Percentiles rank a stretch among this genome's conserved stretches.
These are phyloP conservation scores for Omphalea diandra DNA, from an alignment of 441 rosid species.

Conservation along the genomic window DNA sequence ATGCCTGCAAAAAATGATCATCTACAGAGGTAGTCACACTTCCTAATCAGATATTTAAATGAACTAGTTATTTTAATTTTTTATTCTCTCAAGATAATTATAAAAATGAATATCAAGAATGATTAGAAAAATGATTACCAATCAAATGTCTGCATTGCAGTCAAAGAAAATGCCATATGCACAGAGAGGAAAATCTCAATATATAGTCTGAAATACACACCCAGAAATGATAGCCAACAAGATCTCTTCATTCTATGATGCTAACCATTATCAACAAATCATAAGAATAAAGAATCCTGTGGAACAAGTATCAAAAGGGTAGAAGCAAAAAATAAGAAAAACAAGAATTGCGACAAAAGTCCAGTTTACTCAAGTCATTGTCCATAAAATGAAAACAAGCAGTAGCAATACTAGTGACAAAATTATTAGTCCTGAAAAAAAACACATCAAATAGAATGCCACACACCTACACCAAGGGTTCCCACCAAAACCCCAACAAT, in stretches of 20 bases:
- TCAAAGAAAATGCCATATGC: background rate
- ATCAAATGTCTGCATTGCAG: background rate
- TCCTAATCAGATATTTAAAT: background rate
- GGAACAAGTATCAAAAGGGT: background rate
- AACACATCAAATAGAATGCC: background rate
- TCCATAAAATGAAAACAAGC: background rate
- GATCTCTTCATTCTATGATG: background rate
- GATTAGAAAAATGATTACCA: too few relatives aligned
- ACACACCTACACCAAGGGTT: constrained; percentile 89
- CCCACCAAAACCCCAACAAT: constrained; percentile 90
- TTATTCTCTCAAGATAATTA: background rate
- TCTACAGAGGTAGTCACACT: background rate
- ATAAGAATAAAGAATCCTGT: background rate
- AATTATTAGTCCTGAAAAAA: background rate
- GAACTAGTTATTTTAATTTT: background rate
- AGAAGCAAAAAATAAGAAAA: background rate
- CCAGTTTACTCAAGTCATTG: background rate
- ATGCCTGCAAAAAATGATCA: background rate
- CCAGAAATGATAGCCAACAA: background rate
- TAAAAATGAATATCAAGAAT: background rate
- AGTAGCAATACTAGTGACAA: background rate
- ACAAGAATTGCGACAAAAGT: background rate
- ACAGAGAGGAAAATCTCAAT: background rate
- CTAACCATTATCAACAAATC: background rate
- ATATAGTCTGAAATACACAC: background rate